A percentile compares a stretch with the other conserved stretches of the same genome.
phyloP scores from a whole-genome alignment of 495 filamentous ascomycete species.

The Tuber microsphaerosporum region DNA sequence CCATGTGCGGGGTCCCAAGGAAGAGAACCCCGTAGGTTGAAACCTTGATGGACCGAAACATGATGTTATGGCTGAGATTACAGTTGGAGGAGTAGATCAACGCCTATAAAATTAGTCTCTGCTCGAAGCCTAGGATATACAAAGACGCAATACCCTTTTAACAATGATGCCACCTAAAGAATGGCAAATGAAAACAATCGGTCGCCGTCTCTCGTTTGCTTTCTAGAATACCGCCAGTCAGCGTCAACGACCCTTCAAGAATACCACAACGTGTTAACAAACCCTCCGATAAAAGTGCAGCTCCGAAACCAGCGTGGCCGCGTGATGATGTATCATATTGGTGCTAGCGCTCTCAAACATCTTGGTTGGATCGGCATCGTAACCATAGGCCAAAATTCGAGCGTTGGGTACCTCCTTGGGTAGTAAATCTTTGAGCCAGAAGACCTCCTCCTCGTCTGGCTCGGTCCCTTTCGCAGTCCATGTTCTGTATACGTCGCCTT shows the following conservation, averaged over 20 bases:
- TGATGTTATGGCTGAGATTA: conserved; percentile 59
- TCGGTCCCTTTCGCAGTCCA: conserved; percentile 56
- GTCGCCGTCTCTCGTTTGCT: conserved; percentile 54
- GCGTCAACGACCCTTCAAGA: conserved; percentile 29
- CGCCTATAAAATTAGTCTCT: conserved; percentile 40
- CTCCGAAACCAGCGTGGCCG: conserved; percentile 64
- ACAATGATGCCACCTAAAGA: conserved; percentile 75
- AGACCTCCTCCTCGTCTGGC: conserved; percentile 50
- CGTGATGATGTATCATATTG: conserved; percentile 76
- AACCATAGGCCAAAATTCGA: conserved; percentile 74
- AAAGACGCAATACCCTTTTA: conserved; percentile 52
- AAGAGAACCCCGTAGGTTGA: conserved; percentile 82
- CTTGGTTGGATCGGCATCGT: conserved; percentile 67
- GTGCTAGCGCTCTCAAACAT: conserved; percentile 57
- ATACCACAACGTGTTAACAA: conserved; percentile 25
- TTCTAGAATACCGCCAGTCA: conserved; percentile 48
- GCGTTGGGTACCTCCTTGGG: conserved; percentile 59
- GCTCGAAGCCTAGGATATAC: conserved; percentile 4
- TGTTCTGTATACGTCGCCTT: conserved; percentile 66
- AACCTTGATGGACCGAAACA: conserved; percentile 70
- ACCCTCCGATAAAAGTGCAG: conserved; percentile 56
- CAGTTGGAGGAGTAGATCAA: conserved; percentile 60
- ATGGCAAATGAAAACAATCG: conserved; percentile 81
- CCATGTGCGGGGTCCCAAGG: conserved; percentile 79
- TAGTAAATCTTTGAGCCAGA: conserved; percentile 71